Base-by-base conservation (phyloP, 805 yeast genomes). In the Blastobotrys chiropterorum region DNA sequence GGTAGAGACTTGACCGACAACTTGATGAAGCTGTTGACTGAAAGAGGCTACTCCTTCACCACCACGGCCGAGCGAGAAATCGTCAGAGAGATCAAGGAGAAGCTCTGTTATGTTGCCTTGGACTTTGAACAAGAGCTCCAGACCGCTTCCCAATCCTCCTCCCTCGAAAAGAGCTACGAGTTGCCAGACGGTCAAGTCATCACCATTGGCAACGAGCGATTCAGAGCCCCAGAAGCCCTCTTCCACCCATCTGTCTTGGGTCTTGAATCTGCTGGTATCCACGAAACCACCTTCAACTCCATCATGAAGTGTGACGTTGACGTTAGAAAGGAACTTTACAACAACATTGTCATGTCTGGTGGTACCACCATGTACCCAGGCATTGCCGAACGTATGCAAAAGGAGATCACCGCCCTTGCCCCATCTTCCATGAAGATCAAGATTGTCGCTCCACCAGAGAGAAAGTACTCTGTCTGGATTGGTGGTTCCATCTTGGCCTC, bases 341-440 rank as follows among this genome's bases (percentile, higher is more conserved):
- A 95, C 78, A 94, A 94, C 86, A 94, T 94, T 71, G 99, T 94
- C 73, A 86, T 94, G 94, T 90, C 98, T 65, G 99, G 99, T 83
- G 99, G 99, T 86, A 90, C 98, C 68, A 94, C 99, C 66, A 90
- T 94, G 98, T 94, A 90, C 96, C 97, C 97, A 78, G 99, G 99
- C 81, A 90, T 94, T 75, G 97, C 97, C 76, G 98, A 94, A 83
- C 92, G 99, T 83, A 89, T 94, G 96, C 98, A 92, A 83, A 92
- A 92, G 88, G 99, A 94, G 81, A 90, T 94, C 71, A 89, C 97
- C 67, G 96, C 97, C 67, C 85, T 94, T 80, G 99, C 99, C 72
- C 98, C 98, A 77, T 88, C 97, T 65, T 89, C 97, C 58, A 94
- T 94, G 97, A 94, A 94, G 90, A 96, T 94, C 72, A 94, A 94